Percentiles rank a stretch among this genome's conserved stretches.
Conservation (phyloP, 202 grass and related monocot genomes). For the Zizania palustris region DNA sequence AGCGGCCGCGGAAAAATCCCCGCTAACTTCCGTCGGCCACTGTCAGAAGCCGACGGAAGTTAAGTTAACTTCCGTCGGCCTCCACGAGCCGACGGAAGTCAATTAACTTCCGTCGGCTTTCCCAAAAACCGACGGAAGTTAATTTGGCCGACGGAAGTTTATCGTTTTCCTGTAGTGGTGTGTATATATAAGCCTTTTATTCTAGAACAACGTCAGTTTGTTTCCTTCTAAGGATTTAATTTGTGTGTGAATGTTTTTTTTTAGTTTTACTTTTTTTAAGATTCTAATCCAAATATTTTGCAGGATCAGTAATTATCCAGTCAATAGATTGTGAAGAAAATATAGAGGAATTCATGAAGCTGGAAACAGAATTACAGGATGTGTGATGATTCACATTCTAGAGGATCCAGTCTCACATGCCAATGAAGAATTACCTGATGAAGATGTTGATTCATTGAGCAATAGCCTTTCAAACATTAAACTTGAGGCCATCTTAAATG, state of each 20-base stretch:
- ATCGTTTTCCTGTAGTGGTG: too few relatives aligned
- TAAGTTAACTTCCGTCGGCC: too few relatives aligned
- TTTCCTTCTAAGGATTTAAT: not conserved
- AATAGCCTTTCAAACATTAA: conserved; percentile 62
- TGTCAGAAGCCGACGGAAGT: too few relatives aligned
- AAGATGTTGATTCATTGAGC: conserved; percentile 49
- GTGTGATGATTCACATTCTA: conserved; percentile 31
- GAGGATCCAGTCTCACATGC: conserved; percentile 38
- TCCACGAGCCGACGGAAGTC: too few relatives aligned
- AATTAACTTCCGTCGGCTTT: too few relatives aligned
- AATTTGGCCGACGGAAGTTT: too few relatives aligned
- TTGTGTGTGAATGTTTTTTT: not conserved
- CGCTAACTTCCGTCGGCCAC: too few relatives aligned
- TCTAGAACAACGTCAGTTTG: not conserved
- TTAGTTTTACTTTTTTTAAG: conserved; percentile 14
- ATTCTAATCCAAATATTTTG: conserved; percentile 38
- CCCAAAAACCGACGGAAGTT: too few relatives aligned
- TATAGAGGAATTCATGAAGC: conserved; percentile 71
- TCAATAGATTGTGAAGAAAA: conserved; percentile 56
- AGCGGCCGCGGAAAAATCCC: too few relatives aligned
- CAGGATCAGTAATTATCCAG: conserved; percentile 59
- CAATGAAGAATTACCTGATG: conserved; percentile 39
- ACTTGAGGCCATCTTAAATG: conserved; percentile 60
- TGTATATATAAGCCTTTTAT: not conserved
- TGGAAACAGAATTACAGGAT: conserved; percentile 73